phyloP scores from a whole-genome alignment of 768 basidiomycete species.

The Pulveroboletus ravenelii region DNA sequence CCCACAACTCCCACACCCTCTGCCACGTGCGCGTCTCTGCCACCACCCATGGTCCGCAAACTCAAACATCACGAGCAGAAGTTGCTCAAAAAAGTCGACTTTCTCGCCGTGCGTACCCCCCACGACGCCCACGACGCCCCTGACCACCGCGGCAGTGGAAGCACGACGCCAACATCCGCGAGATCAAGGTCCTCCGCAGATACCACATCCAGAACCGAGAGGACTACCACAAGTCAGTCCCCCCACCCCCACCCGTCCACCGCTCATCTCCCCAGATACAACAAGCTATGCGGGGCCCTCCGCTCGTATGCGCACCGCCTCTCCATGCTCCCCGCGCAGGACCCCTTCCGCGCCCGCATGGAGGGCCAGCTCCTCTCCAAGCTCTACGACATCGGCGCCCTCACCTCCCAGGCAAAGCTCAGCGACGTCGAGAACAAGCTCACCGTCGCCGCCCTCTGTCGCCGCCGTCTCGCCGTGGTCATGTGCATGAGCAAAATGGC shows the following conservation, averaged over 20 bases:
- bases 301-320: constrained; percentile 83
- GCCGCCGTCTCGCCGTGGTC: constrained; percentile 86
- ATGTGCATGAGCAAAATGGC: constrained; percentile 93
- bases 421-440: constrained; percentile 93
- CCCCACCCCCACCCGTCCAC: neutral
- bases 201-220: constrained; percentile 95
- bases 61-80: constrained; percentile 96
- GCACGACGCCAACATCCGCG: too few species aligned
- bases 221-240: constrained; percentile 82
- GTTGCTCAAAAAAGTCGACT: constrained; percentile 94
- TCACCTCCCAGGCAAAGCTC: constrained; percentile 82
- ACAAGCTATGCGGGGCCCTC: constrained; percentile 87
- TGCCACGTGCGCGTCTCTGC: constrained; percentile 26
- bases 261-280: constrained; percentile 55
- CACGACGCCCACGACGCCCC: neutral
- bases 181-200: too few species aligned
- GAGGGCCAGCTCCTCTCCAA: constrained; percentile 87
- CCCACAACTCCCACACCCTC: constrained; percentile 26
- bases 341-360: constrained; percentile 81
- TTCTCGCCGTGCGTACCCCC: constrained; percentile 67
- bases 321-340: constrained; percentile 81
- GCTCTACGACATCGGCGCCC: constrained; percentile 94
- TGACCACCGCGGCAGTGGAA: neutral
- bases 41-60: constrained; percentile 69
- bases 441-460: constrained; percentile 91